Base-by-base conservation (phyloP, 306 rosid genomes). In the Vigna mungo region DNA sequence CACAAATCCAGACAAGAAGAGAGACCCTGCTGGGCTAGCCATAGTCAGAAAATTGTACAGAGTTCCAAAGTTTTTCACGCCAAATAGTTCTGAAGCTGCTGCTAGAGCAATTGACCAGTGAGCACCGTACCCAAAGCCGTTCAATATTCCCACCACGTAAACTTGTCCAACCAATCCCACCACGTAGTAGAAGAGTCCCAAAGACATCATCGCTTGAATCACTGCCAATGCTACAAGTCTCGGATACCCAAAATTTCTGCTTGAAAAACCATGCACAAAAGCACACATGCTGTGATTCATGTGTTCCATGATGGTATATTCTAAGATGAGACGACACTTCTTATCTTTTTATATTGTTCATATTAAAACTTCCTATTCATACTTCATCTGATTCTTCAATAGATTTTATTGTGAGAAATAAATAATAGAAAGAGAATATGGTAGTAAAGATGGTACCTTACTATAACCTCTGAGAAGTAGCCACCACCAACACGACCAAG, bases 401-500 rank as follows among this genome's bases (percentile, higher is more conserved):
- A 32, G 6, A 32, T 32, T 32, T 32, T 13, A 1, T 36, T 39
- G 9, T 9, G 8, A 9, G 11, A 39, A 39, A 9, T 4, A 39
- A 39, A 39, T 37, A 37, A 37, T 7, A 37, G 2, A 16, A 15
- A 15, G 54, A 48, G 9, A 7, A 20, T 20, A 27, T 69, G 34
- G 27, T 25, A 23, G 70, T 3, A 51, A 39, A 72, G 18, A 27
- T 54, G 6, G 39, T 46, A 93, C 97, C 98, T 94, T 68, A 86
- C 87, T 56, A 92, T 72, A 70, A 92, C 59, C 85, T 94, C 97
- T 2, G 97, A 94, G 82, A 92, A 85, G 82, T 81, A 94, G 66
- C 98, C 97, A 0, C 94, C 96, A 27, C 90, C 97, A 39, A 94
- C 92, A 25, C 96, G 98, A 66, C 98, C 97, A 2, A 94, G 94